These are phyloP conservation scores for Decorospora gaudefroyi DNA, from an alignment of 2,329 filamentous ascomycete species.

Conservation along the genomic window DNA sequence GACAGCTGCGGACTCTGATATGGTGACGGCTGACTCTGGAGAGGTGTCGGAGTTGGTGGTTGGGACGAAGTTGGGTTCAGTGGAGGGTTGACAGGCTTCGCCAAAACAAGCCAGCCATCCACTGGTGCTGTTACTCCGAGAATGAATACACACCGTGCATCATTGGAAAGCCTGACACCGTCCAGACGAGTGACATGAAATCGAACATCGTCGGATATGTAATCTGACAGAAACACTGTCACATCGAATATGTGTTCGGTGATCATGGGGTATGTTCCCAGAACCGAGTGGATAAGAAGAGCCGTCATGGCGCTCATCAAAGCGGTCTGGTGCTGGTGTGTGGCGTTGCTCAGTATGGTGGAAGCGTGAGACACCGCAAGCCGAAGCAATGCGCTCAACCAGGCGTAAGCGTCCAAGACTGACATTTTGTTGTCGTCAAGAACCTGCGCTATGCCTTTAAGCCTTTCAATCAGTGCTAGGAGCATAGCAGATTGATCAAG, in stretches of 20 bases:
- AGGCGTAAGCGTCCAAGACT: constrained; percentile 10
- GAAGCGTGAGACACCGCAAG: constrained; percentile 48
- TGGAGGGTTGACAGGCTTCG: constrained; percentile 34
- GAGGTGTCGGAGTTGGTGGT: constrained; percentile 19
- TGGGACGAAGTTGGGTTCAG: constrained; percentile 26
- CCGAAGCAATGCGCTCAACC: constrained; percentile 48
- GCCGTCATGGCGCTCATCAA: constrained; percentile 45
- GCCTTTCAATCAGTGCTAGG: constrained; percentile 36
- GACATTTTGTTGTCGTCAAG: constrained; percentile 22
- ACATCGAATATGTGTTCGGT: constrained; percentile 53
- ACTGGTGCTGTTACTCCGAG: constrained; percentile 42
- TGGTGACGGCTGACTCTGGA: constrained; percentile 22
- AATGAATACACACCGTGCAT: constrained; percentile 49
- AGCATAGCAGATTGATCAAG: constrained; percentile 29
- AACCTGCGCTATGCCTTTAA: constrained; percentile 38
- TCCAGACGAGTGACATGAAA: constrained; percentile 40
- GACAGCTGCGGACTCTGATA: constrained; percentile 31
- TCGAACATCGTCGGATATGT: constrained; percentile 48
- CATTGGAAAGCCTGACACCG: constrained; percentile 27
- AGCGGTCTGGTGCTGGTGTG: constrained; percentile 38
- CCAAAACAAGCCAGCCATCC: constrained; percentile 52
- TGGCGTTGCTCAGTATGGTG: constrained; percentile 27
- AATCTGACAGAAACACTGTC: constrained; percentile 49
- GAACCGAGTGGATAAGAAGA: constrained; percentile 46
- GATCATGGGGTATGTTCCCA: constrained; percentile 44